Percentiles rank a stretch among this genome's conserved stretches.
Evolutionary conservation across 208 protist species (phyloP).

Genomic region (Lotmaria passim): DNA sequence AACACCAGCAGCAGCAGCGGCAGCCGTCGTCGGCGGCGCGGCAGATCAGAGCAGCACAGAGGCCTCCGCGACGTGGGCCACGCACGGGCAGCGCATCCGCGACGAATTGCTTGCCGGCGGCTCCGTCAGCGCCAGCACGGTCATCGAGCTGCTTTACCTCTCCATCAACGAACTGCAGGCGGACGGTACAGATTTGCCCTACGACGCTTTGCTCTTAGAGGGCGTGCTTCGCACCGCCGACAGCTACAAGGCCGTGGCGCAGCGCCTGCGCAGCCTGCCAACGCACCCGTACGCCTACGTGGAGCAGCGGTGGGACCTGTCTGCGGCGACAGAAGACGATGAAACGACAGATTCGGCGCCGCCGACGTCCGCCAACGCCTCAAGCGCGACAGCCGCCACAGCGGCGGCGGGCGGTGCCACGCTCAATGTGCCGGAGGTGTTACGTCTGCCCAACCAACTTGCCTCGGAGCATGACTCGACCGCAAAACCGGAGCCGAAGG

Average conservation of each 20-base stretch:
- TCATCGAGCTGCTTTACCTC: conserved; percentile 61
- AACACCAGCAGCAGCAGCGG: not conserved
- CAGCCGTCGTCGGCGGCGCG: not conserved
- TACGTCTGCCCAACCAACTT: conserved; percentile 28
- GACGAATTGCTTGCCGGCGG: conserved; percentile 49
- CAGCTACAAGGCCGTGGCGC: conserved; percentile 39
- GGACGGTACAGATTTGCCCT: conserved; percentile 17
- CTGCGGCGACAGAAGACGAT: not conserved
- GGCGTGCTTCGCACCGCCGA: conserved; percentile 48
- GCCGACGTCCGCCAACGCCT: not conserved
- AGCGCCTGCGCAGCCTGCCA: conserved; percentile 27
- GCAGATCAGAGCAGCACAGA: not conserved
- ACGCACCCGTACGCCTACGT: conserved; percentile 23
- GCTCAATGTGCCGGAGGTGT: conserved; percentile 10
- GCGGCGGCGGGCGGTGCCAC: not conserved
- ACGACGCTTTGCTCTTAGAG: conserved; percentile 73
- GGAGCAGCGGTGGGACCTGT: conserved; percentile 12
- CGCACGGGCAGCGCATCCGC: conserved; percentile 43
- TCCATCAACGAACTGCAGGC: conserved; percentile 44
- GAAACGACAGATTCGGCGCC: not conserved
- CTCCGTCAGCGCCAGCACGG: conserved; percentile 42
- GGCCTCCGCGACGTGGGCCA: conserved; percentile 36
- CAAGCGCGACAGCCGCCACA: conserved; percentile 3
- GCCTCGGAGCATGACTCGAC: conserved; percentile 31
- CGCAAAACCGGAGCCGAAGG: conserved; percentile 60